A percentile compares a stretch with the other conserved stretches of the same genome.
Evolutionary conservation across 805 yeast species (phyloP).

Genomic region (Candida boleticola): DNA sequence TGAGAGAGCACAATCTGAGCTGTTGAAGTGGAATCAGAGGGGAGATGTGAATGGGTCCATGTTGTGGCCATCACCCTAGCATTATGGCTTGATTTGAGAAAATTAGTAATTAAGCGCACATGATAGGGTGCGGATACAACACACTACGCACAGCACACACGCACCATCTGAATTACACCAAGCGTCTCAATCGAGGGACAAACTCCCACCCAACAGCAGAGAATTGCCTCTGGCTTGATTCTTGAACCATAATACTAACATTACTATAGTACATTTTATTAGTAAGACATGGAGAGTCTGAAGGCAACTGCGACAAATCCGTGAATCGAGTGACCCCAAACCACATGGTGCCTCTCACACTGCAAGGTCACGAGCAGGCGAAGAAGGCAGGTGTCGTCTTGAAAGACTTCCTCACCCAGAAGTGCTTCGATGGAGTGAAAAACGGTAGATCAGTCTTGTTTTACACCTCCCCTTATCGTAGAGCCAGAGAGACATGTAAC

Average conservation of each 20-base stretch:
- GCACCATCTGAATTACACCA: too few species aligned
- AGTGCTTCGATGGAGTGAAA: constrained; percentile 26
- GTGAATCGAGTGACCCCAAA: constrained; percentile 79
- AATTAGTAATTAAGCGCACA: too few species aligned
- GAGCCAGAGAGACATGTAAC: constrained; percentile 83
- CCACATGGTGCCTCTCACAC: constrained; percentile 74
- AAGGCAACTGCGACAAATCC: constrained; percentile 81
- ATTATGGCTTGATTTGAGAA: too few species aligned
- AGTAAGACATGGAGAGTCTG: constrained; percentile 91
- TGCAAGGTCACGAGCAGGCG: constrained; percentile 66
- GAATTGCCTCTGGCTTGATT: background rate
- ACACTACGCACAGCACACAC: too few species aligned
- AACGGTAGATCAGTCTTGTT: constrained; percentile 50
- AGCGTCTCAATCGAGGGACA: too few species aligned
- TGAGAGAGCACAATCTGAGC: too few species aligned
- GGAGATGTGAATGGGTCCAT: too few species aligned
- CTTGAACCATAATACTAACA: background rate
- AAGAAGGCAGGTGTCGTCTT: constrained; percentile 56
- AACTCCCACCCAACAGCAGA: too few species aligned
- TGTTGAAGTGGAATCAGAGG: too few species aligned
- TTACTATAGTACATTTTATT: constrained; percentile 61
- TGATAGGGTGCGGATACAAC: too few species aligned
- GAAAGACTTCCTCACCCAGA: constrained; percentile 33
- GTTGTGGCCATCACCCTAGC: too few species aligned
- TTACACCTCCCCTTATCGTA: constrained; percentile 80